A percentile compares a stretch with the other conserved stretches of the same genome.
These are phyloP conservation scores for Quercus glauca DNA, from an alignment of 306 rosid genomes.

Conservation along the genomic window DNA sequence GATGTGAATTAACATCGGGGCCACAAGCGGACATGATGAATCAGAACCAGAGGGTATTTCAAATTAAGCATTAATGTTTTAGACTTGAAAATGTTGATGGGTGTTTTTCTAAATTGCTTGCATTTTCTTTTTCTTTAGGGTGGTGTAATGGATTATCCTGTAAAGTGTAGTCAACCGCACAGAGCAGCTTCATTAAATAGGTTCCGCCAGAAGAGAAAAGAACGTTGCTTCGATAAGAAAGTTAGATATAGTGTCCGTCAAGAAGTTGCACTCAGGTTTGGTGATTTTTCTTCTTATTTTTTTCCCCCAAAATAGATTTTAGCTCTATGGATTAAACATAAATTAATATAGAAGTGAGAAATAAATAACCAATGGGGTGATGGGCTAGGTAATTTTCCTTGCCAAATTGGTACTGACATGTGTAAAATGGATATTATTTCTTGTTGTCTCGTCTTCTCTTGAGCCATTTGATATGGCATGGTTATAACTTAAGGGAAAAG, in stretches of 20 bases:
- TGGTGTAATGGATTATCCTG: constrained; percentile 47
- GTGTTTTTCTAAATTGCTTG: constrained; percentile 10
- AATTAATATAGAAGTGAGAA: neutral
- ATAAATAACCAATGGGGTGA: neutral
- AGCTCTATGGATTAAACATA: neutral
- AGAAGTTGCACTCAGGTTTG: constrained; percentile 95
- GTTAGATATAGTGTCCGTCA: constrained; percentile 95
- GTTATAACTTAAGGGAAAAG: too few relatives aligned
- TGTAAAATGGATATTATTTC: neutral
- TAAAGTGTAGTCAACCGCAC: constrained; percentile 69
- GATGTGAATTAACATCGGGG: constrained; percentile 57
- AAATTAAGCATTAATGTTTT: constrained; percentile 5
- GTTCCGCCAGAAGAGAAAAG: constrained; percentile 93
- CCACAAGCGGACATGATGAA: constrained; percentile 47
- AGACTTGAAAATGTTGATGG: neutral
- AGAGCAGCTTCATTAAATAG: constrained; percentile 79
- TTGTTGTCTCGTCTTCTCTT: neutral
- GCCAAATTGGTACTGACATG: neutral
- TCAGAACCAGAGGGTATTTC: constrained; percentile 64
- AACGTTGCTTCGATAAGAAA: constrained; percentile 90
- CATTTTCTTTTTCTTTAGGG: constrained; percentile 40
- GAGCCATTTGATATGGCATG: neutral
- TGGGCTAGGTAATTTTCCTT: neutral
- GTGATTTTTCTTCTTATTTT: neutral
- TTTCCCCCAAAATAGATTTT: neutral